Percentiles rank a stretch among this genome's conserved stretches.
These are phyloP conservation scores for Onygenales sp. DNA, from an alignment of 2,329 filamentous ascomycete species.

Conservation along the genomic window DNA sequence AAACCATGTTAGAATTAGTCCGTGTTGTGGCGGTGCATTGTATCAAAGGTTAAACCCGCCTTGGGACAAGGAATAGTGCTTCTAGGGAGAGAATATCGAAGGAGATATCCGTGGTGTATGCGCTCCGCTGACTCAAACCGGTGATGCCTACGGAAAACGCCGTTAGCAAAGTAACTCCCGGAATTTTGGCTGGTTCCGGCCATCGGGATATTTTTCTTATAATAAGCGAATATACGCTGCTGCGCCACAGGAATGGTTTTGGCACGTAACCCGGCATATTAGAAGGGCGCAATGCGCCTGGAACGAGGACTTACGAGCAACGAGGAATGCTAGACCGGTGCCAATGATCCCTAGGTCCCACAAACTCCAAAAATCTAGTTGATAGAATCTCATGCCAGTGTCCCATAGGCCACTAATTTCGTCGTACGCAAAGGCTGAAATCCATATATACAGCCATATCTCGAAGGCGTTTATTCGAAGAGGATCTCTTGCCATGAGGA, in stretches of 20 bases:
- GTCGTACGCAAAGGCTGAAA: constrained; percentile 79
- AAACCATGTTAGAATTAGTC: background rate
- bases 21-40: constrained; percentile 5
- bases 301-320: constrained; percentile 50
- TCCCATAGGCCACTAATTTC: constrained; percentile 77
- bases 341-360: constrained; percentile 66
- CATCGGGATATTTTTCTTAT: background rate
- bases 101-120: constrained; percentile 60
- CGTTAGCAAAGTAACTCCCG: background rate
- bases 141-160: constrained; percentile 45
- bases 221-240: background rate
- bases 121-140: constrained; percentile 53
- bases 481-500: constrained; percentile 64
- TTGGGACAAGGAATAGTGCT: constrained; percentile 78
- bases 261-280: no score
- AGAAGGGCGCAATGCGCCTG: background rate
- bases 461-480: constrained; percentile 59
- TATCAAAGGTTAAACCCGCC: constrained; percentile 26
- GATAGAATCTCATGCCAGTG: constrained; percentile 77
- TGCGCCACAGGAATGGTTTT: background rate
- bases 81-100: constrained; percentile 88
- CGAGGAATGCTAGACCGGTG: constrained; percentile 61
- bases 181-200: background rate
- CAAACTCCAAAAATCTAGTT: constrained; percentile 71
- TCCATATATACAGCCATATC: constrained; percentile 70